Conservation (phyloP, 1,284 basidiomycete species). For the Cryptococcus sp. region DNA sequence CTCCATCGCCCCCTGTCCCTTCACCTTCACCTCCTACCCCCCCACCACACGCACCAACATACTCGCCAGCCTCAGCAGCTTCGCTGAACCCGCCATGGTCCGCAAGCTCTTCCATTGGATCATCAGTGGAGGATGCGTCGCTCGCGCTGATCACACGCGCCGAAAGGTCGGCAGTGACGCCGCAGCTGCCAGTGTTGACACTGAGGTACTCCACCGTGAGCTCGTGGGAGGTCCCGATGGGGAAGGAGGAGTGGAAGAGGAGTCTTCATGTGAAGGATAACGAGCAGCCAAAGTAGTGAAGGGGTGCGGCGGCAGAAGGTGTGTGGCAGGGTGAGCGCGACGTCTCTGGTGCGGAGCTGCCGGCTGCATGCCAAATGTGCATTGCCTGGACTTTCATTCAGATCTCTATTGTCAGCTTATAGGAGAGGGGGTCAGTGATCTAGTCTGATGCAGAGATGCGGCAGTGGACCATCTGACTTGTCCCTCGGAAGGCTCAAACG, state of each 20-base stretch:
- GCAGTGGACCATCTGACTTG: too few relatives aligned
- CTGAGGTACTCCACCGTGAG: slow-evolving; percentile 2
- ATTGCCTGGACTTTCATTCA: too few relatives aligned
- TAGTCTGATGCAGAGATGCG: too few relatives aligned
- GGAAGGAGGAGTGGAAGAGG: background rate
- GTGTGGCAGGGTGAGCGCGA: background rate
- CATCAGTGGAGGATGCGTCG: background rate
- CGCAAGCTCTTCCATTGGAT: background rate
- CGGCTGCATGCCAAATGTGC: too few relatives aligned
- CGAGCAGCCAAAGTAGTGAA: background rate
- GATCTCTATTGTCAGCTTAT: too few relatives aligned
- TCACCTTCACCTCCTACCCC: background rate
- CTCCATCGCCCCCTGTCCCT: background rate
- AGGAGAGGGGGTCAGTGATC: too few relatives aligned
- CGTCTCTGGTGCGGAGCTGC: too few relatives aligned
- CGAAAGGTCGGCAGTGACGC: slow-evolving; percentile 15
- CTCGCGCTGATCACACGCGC: background rate
- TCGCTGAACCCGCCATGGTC: background rate
- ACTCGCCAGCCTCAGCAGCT: too few relatives aligned
- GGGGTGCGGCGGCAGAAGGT: background rate
- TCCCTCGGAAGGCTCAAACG: too few relatives aligned
- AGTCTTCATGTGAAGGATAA: background rate
- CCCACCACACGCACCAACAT: background rate
- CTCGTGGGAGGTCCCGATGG: slow-evolving; percentile 1
- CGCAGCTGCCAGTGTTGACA: slow-evolving; percentile 14